Percentiles rank a stretch among this genome's conserved stretches.
phyloP scores from a whole-genome alignment of 2,329 filamentous ascomycete genomes.

The Lasiodiplodia citricola region DNA sequence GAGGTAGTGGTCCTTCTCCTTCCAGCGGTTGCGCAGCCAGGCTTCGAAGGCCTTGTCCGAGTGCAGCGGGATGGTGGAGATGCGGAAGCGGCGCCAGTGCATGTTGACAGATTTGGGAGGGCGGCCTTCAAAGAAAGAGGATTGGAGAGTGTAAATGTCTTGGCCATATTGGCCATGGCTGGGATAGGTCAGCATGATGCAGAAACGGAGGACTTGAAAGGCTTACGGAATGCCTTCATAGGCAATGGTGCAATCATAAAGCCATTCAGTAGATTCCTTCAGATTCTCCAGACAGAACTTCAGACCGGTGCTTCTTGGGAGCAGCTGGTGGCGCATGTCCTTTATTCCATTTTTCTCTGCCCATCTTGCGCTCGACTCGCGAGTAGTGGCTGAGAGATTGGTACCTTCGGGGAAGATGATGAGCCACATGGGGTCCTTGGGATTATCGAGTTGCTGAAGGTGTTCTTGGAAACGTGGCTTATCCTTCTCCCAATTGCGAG shows the following conservation, averaged over 20 bases:
- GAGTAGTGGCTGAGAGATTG: constrained; percentile 74
- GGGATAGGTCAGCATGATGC: not conserved
- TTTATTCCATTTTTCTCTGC: constrained; percentile 75
- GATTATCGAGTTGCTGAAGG: constrained; percentile 71
- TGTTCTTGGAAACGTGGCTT: constrained; percentile 76
- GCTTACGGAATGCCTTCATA: constrained; percentile 92
- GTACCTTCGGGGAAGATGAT: constrained; percentile 88
- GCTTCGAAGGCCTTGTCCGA: constrained; percentile 75
- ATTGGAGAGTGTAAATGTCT: constrained; percentile 82
- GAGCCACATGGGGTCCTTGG: constrained; percentile 84
- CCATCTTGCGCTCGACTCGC: constrained; percentile 74
- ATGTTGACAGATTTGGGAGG: constrained; percentile 96
- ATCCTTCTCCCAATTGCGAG: constrained; percentile 85
- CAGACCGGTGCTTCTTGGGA: constrained; percentile 81
- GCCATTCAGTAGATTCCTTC: constrained; percentile 74
- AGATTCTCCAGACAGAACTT: constrained; percentile 81
- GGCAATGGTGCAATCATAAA: constrained; percentile 93
- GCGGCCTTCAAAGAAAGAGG: constrained; percentile 86
- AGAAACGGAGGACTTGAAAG: not conserved
- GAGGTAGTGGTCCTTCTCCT: constrained; percentile 87
- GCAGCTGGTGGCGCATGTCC: constrained; percentile 74
- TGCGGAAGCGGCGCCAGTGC: constrained; percentile 86
- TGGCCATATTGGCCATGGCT: constrained; percentile 76
- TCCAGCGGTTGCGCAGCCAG: constrained; percentile 88
- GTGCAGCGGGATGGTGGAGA: constrained; percentile 81